Conservation (phyloP, 495 filamentous ascomycete species). For the Aspergillus egyptiacus region DNA sequence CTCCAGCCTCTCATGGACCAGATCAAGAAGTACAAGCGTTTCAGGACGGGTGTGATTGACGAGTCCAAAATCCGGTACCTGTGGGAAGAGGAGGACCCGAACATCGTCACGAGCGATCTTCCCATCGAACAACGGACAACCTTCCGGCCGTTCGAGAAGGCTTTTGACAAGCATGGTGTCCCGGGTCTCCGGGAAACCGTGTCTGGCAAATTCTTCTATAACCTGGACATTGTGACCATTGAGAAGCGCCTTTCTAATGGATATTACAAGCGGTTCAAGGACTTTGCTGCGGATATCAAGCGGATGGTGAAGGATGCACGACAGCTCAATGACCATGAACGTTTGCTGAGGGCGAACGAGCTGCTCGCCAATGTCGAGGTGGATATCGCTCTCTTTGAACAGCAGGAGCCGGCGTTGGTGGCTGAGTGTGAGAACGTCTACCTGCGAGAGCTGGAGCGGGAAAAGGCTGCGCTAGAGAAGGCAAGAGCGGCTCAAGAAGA, state of each 20-base stretch:
- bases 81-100: slow-evolving; percentile 75
- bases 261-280: slow-evolving; percentile 81
- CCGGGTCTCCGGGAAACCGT: slow-evolving; percentile 61
- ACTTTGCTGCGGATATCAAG: slow-evolving; percentile 82
- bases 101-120: slow-evolving; percentile 71
- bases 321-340: slow-evolving; percentile 65
- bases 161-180: slow-evolving; percentile 66
- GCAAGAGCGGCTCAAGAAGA: slow-evolving; percentile 46
- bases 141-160: slow-evolving; percentile 68
- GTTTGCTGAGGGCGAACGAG: slow-evolving; percentile 79
- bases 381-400: slow-evolving; percentile 66
- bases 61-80: slow-evolving; percentile 68
- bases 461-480: slow-evolving; percentile 59
- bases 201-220: slow-evolving; percentile 84
- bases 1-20: slow-evolving; percentile 95
- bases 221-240: slow-evolving; percentile 86
- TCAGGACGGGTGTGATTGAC: slow-evolving; percentile 72
- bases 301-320: slow-evolving; percentile 77
- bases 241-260: slow-evolving; percentile 93
- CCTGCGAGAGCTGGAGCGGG: slow-evolving; percentile 63
- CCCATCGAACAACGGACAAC: slow-evolving; percentile 49
- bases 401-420: slow-evolving; percentile 56
- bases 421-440: slow-evolving; percentile 69
- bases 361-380: slow-evolving; percentile 87
- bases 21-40: slow-evolving; percentile 80